These are phyloP conservation scores for Termitomyces titanicus DNA, from an alignment of 768 basidiomycete genomes.

Conservation along the genomic window DNA sequence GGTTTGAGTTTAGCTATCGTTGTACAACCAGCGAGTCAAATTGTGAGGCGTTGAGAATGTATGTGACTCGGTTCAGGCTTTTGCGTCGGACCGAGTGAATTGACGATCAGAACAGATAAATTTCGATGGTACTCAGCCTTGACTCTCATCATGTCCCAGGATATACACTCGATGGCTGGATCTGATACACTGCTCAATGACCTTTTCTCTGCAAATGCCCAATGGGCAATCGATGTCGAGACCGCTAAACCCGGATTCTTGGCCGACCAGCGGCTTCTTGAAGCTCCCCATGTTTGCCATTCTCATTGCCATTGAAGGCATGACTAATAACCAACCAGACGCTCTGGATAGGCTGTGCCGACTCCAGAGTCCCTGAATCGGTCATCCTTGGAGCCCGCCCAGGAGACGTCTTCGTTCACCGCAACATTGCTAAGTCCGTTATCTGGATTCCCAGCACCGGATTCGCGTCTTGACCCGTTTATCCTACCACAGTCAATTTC, in stretches of 20 bases:
- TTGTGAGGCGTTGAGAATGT: too few relatives aligned
- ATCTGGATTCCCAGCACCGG: background rate
- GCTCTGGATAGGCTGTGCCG: slow-evolving; percentile 80
- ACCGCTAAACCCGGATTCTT: slow-evolving; percentile 63
- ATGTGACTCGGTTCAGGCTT: too few relatives aligned
- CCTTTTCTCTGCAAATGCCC: slow-evolving; percentile 49
- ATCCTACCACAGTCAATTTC: slow-evolving; percentile 57
- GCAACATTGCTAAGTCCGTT: slow-evolving; percentile 78
- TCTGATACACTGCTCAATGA: slow-evolving; percentile 20
- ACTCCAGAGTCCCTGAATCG: slow-evolving; percentile 82
- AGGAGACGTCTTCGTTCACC: slow-evolving; percentile 79
- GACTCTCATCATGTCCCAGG: too few relatives aligned
- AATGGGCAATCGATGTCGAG: slow-evolving; percentile 67
- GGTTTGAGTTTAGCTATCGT: too few relatives aligned
- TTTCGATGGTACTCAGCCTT: too few relatives aligned
- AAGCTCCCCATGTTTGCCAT: slow-evolving; percentile 57
- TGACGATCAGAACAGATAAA: too few relatives aligned
- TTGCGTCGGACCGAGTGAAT: too few relatives aligned
- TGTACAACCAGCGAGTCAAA: too few relatives aligned
- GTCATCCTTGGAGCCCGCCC: slow-evolving; percentile 67
- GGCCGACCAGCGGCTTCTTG: slow-evolving; percentile 60
- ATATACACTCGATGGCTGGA: slow-evolving; percentile 7
- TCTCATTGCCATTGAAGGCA: slow-evolving; percentile 5
- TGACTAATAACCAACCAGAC: slow-evolving; percentile 37
- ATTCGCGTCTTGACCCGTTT: background rate